Conservation (phyloP, 1,284 basidiomycete genomes). For the Takashimella tepidaria region DNA sequence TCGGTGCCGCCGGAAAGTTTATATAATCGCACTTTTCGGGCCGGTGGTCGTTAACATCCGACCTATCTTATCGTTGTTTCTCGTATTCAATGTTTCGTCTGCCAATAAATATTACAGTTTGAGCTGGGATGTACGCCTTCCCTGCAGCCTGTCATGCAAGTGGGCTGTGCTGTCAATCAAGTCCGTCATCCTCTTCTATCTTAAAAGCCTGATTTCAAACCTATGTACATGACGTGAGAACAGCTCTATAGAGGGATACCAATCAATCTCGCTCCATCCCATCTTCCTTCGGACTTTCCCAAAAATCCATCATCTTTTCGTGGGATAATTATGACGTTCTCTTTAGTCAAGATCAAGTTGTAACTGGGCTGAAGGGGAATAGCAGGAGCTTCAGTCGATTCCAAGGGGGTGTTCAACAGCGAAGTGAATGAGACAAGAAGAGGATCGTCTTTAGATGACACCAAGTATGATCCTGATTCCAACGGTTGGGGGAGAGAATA, state of each 20-base stretch:
- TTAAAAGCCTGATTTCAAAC: too few species aligned
- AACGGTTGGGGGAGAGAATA: neutral
- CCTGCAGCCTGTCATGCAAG: too few species aligned
- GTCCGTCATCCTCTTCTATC: too few species aligned
- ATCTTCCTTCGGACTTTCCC: slow-evolving; percentile 4
- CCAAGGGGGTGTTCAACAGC: neutral
- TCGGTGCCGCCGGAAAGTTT: neutral
- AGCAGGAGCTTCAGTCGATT: neutral
- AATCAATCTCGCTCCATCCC: slow-evolving; percentile 8
- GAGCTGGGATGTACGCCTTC: too few species aligned
- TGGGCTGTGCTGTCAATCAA: too few species aligned
- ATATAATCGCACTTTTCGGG: neutral
- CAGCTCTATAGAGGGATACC: slow-evolving; percentile 1
- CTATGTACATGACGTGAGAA: too few species aligned
- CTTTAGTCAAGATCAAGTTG: slow-evolving; percentile 6
- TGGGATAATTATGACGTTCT: neutral
- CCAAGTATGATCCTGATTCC: neutral
- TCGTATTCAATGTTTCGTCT: too few species aligned
- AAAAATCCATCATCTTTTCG: slow-evolving; percentile 6
- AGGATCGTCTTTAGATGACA: neutral
- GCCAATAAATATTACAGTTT: too few species aligned
- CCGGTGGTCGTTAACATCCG: too few species aligned
- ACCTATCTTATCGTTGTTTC: too few species aligned
- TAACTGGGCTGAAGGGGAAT: slow-evolving; percentile 5
- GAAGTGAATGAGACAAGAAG: slow-evolving; percentile 1